These are phyloP conservation scores for Nyssa sinensis DNA, from an alignment of 148 eudicot genomes.

Conservation along the genomic window DNA sequence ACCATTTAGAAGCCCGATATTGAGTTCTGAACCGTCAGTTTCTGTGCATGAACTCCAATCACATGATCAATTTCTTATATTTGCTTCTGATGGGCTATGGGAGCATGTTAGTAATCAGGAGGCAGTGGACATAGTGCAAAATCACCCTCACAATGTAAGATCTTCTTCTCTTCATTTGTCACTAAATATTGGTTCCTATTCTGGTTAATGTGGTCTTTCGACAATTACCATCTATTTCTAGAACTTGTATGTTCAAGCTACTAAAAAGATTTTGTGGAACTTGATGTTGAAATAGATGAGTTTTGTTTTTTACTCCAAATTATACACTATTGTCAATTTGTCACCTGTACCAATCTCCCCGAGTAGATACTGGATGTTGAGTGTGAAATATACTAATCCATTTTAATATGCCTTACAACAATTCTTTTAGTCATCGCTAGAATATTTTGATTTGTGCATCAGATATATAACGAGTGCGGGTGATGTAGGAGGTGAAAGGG, in stretches of 20 bases:
- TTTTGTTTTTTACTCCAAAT: too few species aligned
- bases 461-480: too few species aligned
- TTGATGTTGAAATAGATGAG: too few species aligned
- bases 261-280: too few species aligned
- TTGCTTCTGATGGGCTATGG: constrained; percentile 92
- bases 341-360: neutral
- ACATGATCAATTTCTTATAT: constrained; percentile 74
- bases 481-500: too few species aligned
- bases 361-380: neutral
- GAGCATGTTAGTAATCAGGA: constrained; percentile 82
- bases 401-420: too few species aligned
- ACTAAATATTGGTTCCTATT: too few species aligned
- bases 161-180: constrained; percentile 9
- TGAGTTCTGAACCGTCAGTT: constrained; percentile 69
- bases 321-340: neutral
- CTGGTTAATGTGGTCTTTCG: too few species aligned
- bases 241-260: too few species aligned
- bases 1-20: constrained; percentile 60
- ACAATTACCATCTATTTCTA: too few species aligned
- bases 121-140: constrained; percentile 76
- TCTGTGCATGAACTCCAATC: constrained; percentile 57
- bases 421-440: neutral
- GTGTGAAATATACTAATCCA: neutral
- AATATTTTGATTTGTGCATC: neutral
- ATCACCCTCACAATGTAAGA: constrained; percentile 61